Base-by-base conservation (phyloP, 441 rosid species). In the Populus hybrid region DNA sequence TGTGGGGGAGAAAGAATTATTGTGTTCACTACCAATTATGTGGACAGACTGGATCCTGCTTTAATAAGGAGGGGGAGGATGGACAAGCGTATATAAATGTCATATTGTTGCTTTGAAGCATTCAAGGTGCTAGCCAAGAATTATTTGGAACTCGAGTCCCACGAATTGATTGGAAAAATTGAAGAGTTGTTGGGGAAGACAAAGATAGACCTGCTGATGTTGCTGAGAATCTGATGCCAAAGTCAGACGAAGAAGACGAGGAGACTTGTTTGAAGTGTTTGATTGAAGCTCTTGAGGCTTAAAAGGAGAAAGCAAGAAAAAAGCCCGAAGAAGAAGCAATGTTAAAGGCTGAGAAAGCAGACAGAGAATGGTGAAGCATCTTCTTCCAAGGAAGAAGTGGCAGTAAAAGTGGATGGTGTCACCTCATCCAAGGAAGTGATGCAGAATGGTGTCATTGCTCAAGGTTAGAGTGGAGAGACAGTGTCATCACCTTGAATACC, bases 31-130 rank as follows among this genome's bases (percentile, higher is more conserved):
- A 65, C 69, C 16, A 65, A 65, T 65, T 65, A n/a, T 65, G 33
- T 26, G 69, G 69, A 65, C 33, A 65, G 12, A 26, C 69, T 65
- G 16, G 69, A 65, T 65, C 69, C 69, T 65, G 69, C 69, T 65
- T 65, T 65, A 26, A 65, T 65, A 23, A 65, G 69, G 33, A 23
- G 69, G 33, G 69, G 35, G 69, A 65, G 36, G 33, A 26, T 65
- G 69, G 69, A 65, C 33, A 26, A 65, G 69, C 3, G 11, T 6
- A 65, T 65, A 65, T 35, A 65, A 3, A 45, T 45, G 56, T 45
- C 56, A 45, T 45, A 45, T 45, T 45, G 56, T 4, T 1, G 20
- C 56, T 65, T 65, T 1, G 69, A 65, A 65, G 69, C 69, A 65
- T 65, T 65, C 33, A 65, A 65, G 69, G 33, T 11, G 69, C 69